Base-by-base conservation (phyloP, 768 basidiomycete species). In the Austroboletus festivus region DNA sequence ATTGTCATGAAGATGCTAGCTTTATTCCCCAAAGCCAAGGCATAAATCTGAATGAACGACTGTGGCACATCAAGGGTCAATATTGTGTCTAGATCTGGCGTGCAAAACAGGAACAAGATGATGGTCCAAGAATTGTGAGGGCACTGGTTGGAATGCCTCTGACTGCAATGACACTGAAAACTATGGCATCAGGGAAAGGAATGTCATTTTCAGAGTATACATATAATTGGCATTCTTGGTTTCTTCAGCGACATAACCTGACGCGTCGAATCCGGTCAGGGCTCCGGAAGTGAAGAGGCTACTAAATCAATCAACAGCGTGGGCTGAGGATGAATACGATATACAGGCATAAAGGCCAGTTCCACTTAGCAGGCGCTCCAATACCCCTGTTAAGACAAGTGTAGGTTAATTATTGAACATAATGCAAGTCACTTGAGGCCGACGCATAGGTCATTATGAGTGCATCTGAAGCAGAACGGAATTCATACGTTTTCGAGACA, bases 21-120 rank as follows among this genome's bases (percentile, higher is more conserved):
- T 12, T 81, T 82, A 60, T 78, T 83, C 7, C 93, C 93, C 4
- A 94, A 68, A 0, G 93, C 90, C 45, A 91, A 68, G 1, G 84
- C 84, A 62, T 93, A 95, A 13, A 96, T 75, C 56, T 85, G 86
- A 11, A 94, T 92, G 54, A 94, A 96, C 0, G 93, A 92, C 60
- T 96, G 93, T 0, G 93, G 93, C 0, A 92, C 89, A 23, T 80
- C 70, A 18, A 94, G 73, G 3, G 83, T 68, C 63, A 92, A 93
- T 22, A 93, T 68, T 0, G 79, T 77, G 55, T 89, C 78, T 51
- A 91, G 73, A 59, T 88, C 83, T 5, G 91, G 90, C 3, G 83
- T 85, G 68, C 89, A 92, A 65, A 91, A 93, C 26, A 93, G 69
- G 71, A 90, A 91, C 16, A 92, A 73, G 44, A 92, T 86, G 5